Base-by-base conservation (phyloP, 495 filamentous ascomycete species). In the Hypomontagnella submonticulosa region DNA sequence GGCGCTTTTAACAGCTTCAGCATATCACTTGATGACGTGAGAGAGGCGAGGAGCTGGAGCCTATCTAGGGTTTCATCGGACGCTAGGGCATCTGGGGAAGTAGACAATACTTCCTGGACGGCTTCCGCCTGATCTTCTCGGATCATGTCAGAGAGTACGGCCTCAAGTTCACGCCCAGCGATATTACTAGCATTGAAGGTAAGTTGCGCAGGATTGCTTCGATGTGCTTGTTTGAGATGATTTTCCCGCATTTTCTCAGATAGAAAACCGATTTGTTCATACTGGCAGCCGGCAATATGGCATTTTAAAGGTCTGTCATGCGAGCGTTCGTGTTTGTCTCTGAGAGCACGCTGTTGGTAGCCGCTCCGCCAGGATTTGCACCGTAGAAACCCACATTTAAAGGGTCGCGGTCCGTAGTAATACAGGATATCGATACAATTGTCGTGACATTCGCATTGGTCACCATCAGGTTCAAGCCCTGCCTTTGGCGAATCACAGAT, bases 251-350 rank as follows among this genome's bases (percentile, higher is more conserved):
- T 59, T 30, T 38, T 62, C 11, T 60, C 57, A 2, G 71, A 66
- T 9, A 65, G 20, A 61, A 72, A 73, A n/a, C 65, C 70, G 16
- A 38, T 58, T 44, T 12, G 27, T 27, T 27, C 6, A 27, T 27
- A 27, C 6, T 27, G 23, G 46, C 70, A 72, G 15, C 41, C 40
- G 9, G 70, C 19, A 23, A 42, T 12, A 27, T 48, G 47, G 37
- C 71, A 73, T 52, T 72, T 73, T 60, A 63, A 72, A 19, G 66
- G 71, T 12, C 32, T 48, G 19, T 70, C 50, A 38, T 71, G 68
- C 51, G 43, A 30, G 4, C 16, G 47, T 37, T 40, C 18, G 40
- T 71, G 67, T n/a, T 42, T 49, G 30, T 69, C 33, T 27, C 67
- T 46, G 20, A 46, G 8, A 3, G 20, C 43, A 34, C 50, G 61